Conservation (phyloP, 108 stramenopile species). For the Fragilaria radians region DNA sequence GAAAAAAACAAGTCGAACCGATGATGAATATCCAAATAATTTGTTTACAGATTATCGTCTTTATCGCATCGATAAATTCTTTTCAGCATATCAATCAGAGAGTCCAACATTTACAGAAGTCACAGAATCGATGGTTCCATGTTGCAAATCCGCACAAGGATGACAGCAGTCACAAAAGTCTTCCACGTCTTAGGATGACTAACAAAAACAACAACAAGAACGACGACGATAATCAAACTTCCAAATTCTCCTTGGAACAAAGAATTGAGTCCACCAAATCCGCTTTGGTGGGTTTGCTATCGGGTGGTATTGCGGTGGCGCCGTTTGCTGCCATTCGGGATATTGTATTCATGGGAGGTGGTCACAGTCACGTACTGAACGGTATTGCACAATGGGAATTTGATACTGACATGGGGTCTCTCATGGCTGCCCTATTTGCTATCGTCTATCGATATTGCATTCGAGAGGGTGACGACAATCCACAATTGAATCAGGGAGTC, state of each 20-base stretch:
- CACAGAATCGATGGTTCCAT: too few species aligned
- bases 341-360: background rate
- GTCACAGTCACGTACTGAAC: conserved; percentile 6
- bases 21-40: too few species aligned
- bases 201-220: too few species aligned
- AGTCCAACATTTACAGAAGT: too few species aligned
- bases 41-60: too few species aligned
- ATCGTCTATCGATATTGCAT: conserved; percentile 75
- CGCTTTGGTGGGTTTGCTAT: conserved; percentile 44
- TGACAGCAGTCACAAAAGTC: too few species aligned
- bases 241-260: conserved; percentile 65
- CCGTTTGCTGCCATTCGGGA: conserved; percentile 52
- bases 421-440: conserved; percentile 67
- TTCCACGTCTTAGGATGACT: too few species aligned
- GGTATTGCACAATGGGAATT: conserved; percentile 70
- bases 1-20: too few species aligned
- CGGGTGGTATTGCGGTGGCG: conserved; percentile 52
- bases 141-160: too few species aligned
- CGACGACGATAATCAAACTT: too few species aligned
- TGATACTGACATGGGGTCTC: conserved; percentile 60
- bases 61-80: too few species aligned
- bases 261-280: conserved; percentile 69
- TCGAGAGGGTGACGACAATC: conserved; percentile 62
- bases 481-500: conserved; percentile 66
- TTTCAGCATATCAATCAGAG: too few species aligned